Percentiles rank a stretch among this genome's conserved stretches.
Evolutionary conservation across 108 stramenopile species (phyloP).

Genomic region (Aurantiochytrium sp.): DNA sequence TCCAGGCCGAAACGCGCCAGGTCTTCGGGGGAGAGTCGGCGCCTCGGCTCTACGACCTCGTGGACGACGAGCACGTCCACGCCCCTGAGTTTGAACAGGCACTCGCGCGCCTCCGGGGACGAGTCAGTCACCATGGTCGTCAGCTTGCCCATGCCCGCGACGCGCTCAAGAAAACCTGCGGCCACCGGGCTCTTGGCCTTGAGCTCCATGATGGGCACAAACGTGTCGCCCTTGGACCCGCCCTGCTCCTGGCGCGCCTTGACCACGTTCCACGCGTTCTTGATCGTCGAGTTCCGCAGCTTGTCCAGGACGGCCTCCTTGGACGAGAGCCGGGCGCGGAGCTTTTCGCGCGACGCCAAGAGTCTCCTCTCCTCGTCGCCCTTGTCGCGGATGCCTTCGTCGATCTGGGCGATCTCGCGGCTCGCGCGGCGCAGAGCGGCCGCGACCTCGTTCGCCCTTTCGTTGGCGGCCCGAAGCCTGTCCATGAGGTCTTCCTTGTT

Average conservation of each 20-base stretch:
- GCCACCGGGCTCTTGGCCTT: constrained; percentile 50
- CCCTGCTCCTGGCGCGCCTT: background rate
- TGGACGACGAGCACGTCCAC: background rate
- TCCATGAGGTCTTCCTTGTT: background rate
- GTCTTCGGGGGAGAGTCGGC: background rate
- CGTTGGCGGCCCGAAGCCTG: background rate
- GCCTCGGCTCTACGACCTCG: background rate
- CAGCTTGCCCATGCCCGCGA: constrained; percentile 58
- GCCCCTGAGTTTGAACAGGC: constrained; percentile 63
- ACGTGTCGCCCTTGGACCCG: background rate
- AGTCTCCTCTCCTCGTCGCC: background rate
- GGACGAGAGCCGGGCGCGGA: background rate
- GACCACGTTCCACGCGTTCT: background rate
- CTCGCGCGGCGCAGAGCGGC: background rate
- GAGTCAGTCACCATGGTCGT: constrained; percentile 66
- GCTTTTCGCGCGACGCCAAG: background rate
- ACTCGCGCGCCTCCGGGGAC: constrained; percentile 68
- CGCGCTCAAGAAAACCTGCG: constrained; percentile 69
- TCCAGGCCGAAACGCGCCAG: constrained; percentile 58
- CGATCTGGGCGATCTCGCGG: background rate
- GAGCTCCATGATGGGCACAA: constrained; percentile 51
- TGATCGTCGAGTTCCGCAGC: background rate
- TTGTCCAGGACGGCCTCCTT: background rate
- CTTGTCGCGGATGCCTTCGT: background rate
- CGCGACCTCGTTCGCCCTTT: background rate